These are phyloP conservation scores for Tricholoma hemisulphureum DNA, from an alignment of 768 basidiomycete genomes.

Conservation along the genomic window DNA sequence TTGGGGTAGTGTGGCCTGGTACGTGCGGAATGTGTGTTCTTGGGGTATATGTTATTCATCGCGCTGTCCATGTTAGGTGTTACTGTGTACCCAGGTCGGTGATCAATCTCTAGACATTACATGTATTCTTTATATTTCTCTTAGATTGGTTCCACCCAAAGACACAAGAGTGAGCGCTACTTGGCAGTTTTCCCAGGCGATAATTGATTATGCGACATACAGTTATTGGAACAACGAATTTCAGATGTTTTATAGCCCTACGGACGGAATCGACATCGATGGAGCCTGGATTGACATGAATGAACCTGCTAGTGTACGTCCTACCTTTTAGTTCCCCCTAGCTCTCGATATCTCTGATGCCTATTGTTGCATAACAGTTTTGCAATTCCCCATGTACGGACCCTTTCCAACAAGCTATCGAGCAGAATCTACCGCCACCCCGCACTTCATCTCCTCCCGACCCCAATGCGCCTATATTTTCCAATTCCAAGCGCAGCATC, in stretches of 20 bases:
- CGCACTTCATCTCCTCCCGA: constrained; percentile 49
- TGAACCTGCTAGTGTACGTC: constrained; percentile 61
- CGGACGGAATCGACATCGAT: constrained; percentile 60
- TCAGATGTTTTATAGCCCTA: constrained; percentile 49
- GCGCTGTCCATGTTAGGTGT: constrained; percentile 36
- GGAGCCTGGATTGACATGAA: constrained; percentile 80
- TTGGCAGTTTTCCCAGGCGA: not conserved
- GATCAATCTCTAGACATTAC: not conserved
- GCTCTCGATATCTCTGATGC: not conserved
- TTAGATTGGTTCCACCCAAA: constrained; percentile 62
- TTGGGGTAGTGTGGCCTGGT: constrained; percentile 69
- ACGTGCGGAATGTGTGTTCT: not conserved
- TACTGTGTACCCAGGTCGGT: constrained; percentile 53
- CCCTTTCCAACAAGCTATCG: constrained; percentile 54
- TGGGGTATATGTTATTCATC: not conserved
- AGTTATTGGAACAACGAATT: constrained; percentile 69
- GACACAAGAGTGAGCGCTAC: constrained; percentile 41
- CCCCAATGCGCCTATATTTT: constrained; percentile 54
- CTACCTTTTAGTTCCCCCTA: not conserved
- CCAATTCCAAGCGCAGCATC: constrained; percentile 14
- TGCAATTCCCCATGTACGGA: constrained; percentile 61
- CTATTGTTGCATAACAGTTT: constrained; percentile 42
- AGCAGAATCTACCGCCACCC: constrained; percentile 53
- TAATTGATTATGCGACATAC: not conserved
- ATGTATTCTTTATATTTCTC: not conserved